phyloP scores from a whole-genome alignment of 2,329 filamentous ascomycete genomes.

The Pyrenochaeta sp. region DNA sequence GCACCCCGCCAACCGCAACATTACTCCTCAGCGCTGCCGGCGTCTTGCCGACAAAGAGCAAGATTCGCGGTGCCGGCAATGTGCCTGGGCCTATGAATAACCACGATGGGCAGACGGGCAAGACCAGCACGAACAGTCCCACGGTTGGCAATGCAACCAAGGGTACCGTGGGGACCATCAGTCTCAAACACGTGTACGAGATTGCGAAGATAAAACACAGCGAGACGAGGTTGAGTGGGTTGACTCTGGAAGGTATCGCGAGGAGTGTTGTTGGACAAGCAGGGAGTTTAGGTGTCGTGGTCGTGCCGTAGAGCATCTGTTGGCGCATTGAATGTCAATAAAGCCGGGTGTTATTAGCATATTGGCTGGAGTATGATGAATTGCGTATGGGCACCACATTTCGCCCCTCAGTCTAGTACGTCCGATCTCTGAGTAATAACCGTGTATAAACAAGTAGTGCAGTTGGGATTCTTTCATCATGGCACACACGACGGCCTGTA shows the following conservation, averaged over 20 bases:
- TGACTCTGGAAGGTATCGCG: conserved; percentile 83
- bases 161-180: conserved; percentile 83
- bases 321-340: too few relatives aligned
- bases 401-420: too few relatives aligned
- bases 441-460: too few relatives aligned
- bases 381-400: too few relatives aligned
- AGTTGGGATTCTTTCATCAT: too few relatives aligned
- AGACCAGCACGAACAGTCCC: conserved; percentile 39
- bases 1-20: conserved; percentile 93
- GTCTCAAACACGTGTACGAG: conserved; percentile 95
- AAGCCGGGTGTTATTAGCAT: too few relatives aligned
- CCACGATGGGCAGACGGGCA: conserved; percentile 47
- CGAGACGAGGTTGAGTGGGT: conserved; percentile 62
- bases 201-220: conserved; percentile 92
- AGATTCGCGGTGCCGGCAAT: conserved; percentile 73
- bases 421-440: too few relatives aligned
- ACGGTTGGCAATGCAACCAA: conserved; percentile 67
- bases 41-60: conserved; percentile 76
- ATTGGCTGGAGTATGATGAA: too few relatives aligned
- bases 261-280: conserved; percentile 71
- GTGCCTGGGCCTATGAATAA: conserved; percentile 55
- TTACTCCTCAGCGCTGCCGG: conserved; percentile 85
- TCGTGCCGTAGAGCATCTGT: conserved; percentile 52
- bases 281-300: conserved; percentile 57
- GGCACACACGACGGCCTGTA: too few relatives aligned